These are phyloP conservation scores for Phoma herbarum DNA, from an alignment of 2,329 filamentous ascomycete genomes.

Conservation along the genomic window DNA sequence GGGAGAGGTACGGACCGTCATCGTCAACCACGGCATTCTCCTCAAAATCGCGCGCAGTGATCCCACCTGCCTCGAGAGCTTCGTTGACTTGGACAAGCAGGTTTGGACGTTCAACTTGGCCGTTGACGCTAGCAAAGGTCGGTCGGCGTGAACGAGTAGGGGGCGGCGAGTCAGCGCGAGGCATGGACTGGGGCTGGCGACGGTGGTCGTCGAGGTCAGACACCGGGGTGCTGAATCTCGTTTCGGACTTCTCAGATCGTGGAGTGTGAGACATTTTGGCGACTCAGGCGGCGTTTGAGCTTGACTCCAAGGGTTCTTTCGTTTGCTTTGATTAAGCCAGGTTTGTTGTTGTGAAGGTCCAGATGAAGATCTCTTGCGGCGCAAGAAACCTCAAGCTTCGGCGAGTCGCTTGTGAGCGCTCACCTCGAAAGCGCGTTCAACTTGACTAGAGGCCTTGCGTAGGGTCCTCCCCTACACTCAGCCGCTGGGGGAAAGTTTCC, in stretches of 20 bases:
- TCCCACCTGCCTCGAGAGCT: conserved; percentile 53
- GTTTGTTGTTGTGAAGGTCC: conserved; percentile 24
- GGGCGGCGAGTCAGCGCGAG: conserved; percentile 65
- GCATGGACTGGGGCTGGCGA: conserved; percentile 68
- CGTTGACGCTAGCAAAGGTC: conserved; percentile 74
- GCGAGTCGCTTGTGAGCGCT: conserved; percentile 64
- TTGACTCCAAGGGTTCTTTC: conserved; percentile 25
- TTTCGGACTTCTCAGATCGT: conserved; percentile 72
- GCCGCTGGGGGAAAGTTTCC: conserved; percentile 41
- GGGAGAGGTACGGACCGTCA: conserved; percentile 57
- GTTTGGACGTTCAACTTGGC: conserved; percentile 52
- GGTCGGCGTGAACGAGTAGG: conserved; percentile 66
- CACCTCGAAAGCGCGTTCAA: conserved; percentile 61
- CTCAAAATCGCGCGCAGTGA: conserved; percentile 81
- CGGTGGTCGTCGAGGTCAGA: conserved; percentile 90
- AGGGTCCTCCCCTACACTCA: conserved; percentile 58
- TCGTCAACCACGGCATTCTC: conserved; percentile 87
- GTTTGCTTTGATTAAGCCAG: conserved; percentile 35
- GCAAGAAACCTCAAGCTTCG: conserved; percentile 45
- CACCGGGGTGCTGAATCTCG: conserved; percentile 76
- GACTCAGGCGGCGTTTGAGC: conserved; percentile 37
- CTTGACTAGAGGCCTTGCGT: conserved; percentile 59
- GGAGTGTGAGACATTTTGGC: conserved; percentile 62
- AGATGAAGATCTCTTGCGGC: conserved; percentile 35
- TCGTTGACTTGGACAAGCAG: conserved; percentile 57